These are phyloP conservation scores for Lepiota subincarnata DNA, from an alignment of 768 basidiomycete genomes.

Conservation along the genomic window DNA sequence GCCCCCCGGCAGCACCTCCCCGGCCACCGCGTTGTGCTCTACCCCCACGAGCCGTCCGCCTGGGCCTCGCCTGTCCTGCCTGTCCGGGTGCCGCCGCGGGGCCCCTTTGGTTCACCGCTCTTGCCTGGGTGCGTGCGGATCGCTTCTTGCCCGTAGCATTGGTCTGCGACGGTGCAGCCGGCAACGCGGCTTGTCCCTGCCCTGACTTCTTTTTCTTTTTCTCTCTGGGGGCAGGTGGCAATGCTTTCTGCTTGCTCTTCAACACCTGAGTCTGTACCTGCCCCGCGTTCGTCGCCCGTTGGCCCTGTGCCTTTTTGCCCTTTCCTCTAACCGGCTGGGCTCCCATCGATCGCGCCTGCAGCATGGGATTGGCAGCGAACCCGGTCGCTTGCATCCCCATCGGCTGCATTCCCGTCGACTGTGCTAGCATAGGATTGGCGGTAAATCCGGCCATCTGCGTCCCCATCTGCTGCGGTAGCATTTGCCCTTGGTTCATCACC, in stretches of 20 bases:
- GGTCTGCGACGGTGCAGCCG: background rate
- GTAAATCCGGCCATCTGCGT: background rate
- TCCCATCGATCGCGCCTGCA: too few relatives aligned
- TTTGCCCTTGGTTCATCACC: constrained; percentile 8
- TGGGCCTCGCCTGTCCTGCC: too few relatives aligned
- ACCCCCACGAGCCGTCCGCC: background rate
- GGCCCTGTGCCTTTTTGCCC: background rate
- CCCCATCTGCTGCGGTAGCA: constrained; percentile 10
- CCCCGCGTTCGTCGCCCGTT: background rate
- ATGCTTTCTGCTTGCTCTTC: constrained; percentile 3
- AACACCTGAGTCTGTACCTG: too few relatives aligned
- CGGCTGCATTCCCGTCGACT: background rate
- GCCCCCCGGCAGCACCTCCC: background rate
- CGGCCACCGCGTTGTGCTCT: background rate
- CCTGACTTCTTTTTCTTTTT: background rate
- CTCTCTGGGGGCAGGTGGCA: constrained; percentile 2
- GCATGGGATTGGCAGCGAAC: background rate
- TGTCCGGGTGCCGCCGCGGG: too few relatives aligned
- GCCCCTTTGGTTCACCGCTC: too few relatives aligned
- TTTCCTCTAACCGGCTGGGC: background rate
- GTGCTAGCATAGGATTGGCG: background rate
- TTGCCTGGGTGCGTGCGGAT: too few relatives aligned
- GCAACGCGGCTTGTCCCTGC: background rate
- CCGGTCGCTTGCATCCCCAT: background rate
- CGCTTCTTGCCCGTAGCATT: too few relatives aligned